Conservation (phyloP, 1,284 basidiomycete species). For the Cutaneotrichosporon cutaneum region DNA sequence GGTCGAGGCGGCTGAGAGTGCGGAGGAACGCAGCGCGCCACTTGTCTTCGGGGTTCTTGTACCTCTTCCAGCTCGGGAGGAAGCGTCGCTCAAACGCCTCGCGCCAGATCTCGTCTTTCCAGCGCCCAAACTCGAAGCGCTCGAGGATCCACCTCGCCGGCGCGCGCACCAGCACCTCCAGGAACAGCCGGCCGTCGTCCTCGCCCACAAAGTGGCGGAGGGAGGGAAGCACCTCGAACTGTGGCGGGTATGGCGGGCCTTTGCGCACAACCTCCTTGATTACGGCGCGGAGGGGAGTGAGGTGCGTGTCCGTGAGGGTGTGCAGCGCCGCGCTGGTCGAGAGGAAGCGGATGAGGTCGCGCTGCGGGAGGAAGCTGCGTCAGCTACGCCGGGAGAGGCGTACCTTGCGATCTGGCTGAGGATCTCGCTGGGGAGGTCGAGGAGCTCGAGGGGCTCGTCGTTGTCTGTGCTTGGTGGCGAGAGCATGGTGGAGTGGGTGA, state of each 20-base stretch:
- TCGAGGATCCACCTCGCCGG: constrained; percentile 47
- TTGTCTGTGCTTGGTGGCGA: constrained; percentile 10
- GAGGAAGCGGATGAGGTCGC: constrained; percentile 35
- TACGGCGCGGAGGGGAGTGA: constrained; percentile 37
- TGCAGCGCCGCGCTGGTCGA: constrained; percentile 36
- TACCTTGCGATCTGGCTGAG: constrained; percentile 43
- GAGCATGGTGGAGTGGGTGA: not conserved
- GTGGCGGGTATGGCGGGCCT: constrained; percentile 38
- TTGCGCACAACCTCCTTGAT: constrained; percentile 27
- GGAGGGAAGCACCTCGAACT: constrained; percentile 38
- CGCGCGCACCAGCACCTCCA: constrained; percentile 41
- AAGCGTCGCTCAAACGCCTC: constrained; percentile 46
- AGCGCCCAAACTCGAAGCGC: constrained; percentile 36
- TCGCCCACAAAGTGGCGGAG: constrained; percentile 31
- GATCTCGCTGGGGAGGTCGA: constrained; percentile 43
- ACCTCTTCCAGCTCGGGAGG: constrained; percentile 44
- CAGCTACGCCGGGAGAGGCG: not conserved
- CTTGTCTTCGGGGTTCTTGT: constrained; percentile 36
- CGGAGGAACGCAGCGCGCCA: constrained; percentile 48
- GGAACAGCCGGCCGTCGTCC: constrained; percentile 31
- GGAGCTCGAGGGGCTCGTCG: constrained; percentile 18
- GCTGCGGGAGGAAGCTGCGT: constrained; percentile 38
- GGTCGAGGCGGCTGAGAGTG: constrained; percentile 39
- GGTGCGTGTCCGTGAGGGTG: constrained; percentile 33
- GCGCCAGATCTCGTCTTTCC: constrained; percentile 40